A percentile compares a stretch with the other conserved stretches of the same genome.
phyloP scores from a whole-genome alignment of 495 filamentous ascomycete genomes.

The Stereocaulon alpinum region DNA sequence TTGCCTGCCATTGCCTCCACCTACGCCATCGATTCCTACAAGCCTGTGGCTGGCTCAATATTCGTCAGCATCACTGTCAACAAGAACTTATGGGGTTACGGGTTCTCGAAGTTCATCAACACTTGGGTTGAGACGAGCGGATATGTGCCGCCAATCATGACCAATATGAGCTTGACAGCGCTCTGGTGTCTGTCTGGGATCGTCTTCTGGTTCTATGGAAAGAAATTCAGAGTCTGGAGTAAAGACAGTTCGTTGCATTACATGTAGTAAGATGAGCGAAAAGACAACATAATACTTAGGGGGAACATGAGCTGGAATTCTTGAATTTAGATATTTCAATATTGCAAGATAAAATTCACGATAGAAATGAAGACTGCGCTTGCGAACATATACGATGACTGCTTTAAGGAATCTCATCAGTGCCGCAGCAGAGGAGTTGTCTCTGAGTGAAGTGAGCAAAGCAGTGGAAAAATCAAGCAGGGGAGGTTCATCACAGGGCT shows the following conservation, averaged over 20 bases:
- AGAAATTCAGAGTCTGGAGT: slow-evolving; percentile 45
- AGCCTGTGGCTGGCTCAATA: slow-evolving; percentile 48
- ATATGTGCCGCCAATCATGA: slow-evolving; percentile 39
- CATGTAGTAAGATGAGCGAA: slow-evolving; percentile 29
- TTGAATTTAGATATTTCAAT: background rate
- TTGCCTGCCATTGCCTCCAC: slow-evolving; percentile 41
- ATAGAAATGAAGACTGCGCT: background rate
- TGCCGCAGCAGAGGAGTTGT: too few relatives aligned
- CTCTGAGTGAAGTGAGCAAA: too few relatives aligned
- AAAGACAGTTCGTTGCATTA: slow-evolving; percentile 44
- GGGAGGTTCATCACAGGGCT: background rate
- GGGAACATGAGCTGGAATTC: background rate
- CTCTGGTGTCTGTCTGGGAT: slow-evolving; percentile 45
- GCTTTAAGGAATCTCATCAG: too few relatives aligned
- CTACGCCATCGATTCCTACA: slow-evolving; percentile 54
- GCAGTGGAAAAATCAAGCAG: too few relatives aligned
- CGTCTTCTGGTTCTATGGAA: slow-evolving; percentile 47
- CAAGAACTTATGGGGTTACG: slow-evolving; percentile 51
- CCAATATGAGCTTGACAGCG: slow-evolving; percentile 42
- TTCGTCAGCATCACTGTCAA: slow-evolving; percentile 51
- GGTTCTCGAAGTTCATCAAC: slow-evolving; percentile 40
- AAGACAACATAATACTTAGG: background rate
- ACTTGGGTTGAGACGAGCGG: slow-evolving; percentile 29
- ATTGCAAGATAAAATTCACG: too few relatives aligned
- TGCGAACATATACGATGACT: too few relatives aligned